A percentile compares a stretch with the other conserved stretches of the same genome.
These are phyloP conservation scores for Coccomyxa sp. DNA, from an alignment of 139 green algal species.

Conservation along the genomic window DNA sequence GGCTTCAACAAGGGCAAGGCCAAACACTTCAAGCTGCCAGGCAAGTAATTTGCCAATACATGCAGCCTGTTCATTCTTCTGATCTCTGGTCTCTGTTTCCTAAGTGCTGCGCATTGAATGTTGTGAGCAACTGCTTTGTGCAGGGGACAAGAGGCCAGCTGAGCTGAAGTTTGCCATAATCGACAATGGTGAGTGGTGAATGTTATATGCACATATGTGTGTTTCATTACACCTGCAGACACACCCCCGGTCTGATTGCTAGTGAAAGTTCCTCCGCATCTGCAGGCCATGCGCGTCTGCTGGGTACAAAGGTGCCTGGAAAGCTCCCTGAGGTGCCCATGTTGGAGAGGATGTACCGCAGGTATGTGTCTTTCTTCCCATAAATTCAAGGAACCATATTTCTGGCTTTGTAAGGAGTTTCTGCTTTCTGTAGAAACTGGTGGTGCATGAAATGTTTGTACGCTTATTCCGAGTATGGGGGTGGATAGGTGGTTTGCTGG, in stretches of 20 bases:
- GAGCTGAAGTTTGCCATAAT: slow-evolving; percentile 17
- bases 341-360: slow-evolving; percentile 12
- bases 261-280: no score
- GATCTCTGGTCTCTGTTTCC: neutral
- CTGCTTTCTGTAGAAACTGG: neutral
- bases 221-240: no score
- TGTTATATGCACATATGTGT: no score
- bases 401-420: no score
- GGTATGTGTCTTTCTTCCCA: slow-evolving; percentile 2
- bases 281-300: slow-evolving; percentile 5
- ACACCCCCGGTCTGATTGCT: no score
- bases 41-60: neutral
- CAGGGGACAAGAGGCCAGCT: slow-evolving; percentile 5
- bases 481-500: neutral
- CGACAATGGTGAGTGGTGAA: slow-evolving; percentile 7
- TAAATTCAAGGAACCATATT: neutral
- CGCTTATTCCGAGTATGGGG: neutral
- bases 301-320: neutral
- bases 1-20: slow-evolving; percentile 3
- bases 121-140: neutral
- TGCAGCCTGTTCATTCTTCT: neutral
- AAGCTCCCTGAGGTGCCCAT: slow-evolving; percentile 10
- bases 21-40: slow-evolving; percentile 9
- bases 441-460: neutral
- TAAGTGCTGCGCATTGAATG: neutral